A percentile compares a stretch with the other conserved stretches of the same genome.
phyloP scores from a whole-genome alignment of 768 basidiomycete species.

The Leccinum rimulosum region DNA sequence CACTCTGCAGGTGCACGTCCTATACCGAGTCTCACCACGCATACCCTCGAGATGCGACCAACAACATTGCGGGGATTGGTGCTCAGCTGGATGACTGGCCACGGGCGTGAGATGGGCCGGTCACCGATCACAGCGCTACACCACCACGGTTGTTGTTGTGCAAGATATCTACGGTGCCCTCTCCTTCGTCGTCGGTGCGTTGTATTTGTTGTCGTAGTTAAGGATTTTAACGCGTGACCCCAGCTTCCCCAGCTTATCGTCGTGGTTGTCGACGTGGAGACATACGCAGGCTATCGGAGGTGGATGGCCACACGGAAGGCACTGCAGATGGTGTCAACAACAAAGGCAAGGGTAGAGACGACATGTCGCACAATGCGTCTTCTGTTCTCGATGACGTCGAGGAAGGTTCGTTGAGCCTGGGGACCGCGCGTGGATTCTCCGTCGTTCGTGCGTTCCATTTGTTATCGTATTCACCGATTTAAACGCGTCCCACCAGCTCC shows the following conservation, averaged over 20 bases:
- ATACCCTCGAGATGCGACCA: slow-evolving; percentile 69
- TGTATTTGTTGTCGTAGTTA: too few species aligned
- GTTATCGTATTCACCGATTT: too few species aligned
- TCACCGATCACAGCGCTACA: slow-evolving; percentile 88
- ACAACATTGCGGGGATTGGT: slow-evolving; percentile 46
- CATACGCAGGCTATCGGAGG: too few species aligned
- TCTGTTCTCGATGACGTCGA: slow-evolving; percentile 38
- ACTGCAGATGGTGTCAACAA: slow-evolving; percentile 32
- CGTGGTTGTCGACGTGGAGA: too few species aligned
- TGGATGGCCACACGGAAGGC: too few species aligned
- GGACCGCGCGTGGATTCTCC: slow-evolving; percentile 23
- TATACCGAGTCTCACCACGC: slow-evolving; percentile 80
- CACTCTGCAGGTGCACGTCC: slow-evolving; percentile 78
- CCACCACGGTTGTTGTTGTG: slow-evolving; percentile 19
- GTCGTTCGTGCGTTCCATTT: too few species aligned
- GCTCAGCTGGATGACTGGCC: slow-evolving; percentile 57
- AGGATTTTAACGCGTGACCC: too few species aligned
- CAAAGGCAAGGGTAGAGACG: slow-evolving; percentile 41
- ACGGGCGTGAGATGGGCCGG: slow-evolving; percentile 63
- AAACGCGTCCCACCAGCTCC: too few species aligned
- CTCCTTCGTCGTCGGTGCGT: too few species aligned
- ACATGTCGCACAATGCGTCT: slow-evolving; percentile 20
- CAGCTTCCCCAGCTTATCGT: too few species aligned
- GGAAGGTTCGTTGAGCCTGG: slow-evolving; percentile 63
- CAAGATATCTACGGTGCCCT: slow-evolving; percentile 63